A percentile compares a stretch with the other conserved stretches of the same genome.
phyloP scores from a whole-genome alignment of 805 yeast species.

The Saturnispora dispora region DNA sequence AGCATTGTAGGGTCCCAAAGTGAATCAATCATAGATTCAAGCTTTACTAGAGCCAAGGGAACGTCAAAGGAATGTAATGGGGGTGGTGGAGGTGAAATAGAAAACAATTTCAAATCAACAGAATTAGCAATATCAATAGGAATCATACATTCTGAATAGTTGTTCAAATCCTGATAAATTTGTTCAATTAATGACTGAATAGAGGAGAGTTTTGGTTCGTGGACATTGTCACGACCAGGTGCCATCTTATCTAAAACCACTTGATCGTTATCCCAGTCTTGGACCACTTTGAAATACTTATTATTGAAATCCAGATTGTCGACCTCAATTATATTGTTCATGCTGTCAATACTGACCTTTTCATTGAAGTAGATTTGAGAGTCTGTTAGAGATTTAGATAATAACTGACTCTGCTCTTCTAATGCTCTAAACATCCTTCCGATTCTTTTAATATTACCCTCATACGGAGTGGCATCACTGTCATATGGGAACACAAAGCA shows the following conservation, averaged over 20 bases:
- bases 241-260: constrained; percentile 16
- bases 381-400: constrained; percentile 48
- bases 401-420: constrained; percentile 77
- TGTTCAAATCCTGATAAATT: constrained; percentile 87
- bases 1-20: constrained; percentile 98
- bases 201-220: constrained; percentile 30
- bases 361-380: constrained; percentile 34
- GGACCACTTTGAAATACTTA: constrained; percentile 25
- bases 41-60: constrained; percentile 79
- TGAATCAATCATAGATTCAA: constrained; percentile 67
- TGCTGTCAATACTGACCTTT: not conserved
- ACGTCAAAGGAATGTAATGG: constrained; percentile 74
- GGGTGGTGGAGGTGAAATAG: constrained; percentile 75
- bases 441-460: constrained; percentile 71
- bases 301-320: constrained; percentile 10
- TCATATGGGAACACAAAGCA: constrained; percentile 84
- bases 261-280: constrained; percentile 24
- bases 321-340: not conserved
- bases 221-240: constrained; percentile 16
- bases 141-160: constrained; percentile 91
- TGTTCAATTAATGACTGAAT: constrained; percentile 79
- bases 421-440: constrained; percentile 84
- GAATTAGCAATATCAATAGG: constrained; percentile 86
- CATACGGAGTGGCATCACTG: constrained; percentile 77
- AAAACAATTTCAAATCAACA: constrained; percentile 89